Base-by-base conservation (phyloP, 805 yeast genomes). In the Candida patagonica region DNA sequence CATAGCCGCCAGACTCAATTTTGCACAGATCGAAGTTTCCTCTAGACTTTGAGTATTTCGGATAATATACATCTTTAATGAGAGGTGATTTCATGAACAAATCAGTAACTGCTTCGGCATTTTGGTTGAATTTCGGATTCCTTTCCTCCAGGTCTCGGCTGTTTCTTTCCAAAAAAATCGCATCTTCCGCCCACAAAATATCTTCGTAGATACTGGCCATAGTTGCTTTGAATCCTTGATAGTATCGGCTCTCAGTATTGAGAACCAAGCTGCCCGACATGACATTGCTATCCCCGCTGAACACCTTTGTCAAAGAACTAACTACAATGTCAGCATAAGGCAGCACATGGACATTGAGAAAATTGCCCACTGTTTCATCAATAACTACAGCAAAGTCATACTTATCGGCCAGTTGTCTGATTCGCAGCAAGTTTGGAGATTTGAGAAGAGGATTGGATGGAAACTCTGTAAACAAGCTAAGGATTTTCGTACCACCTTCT, bases 351-450 rank as follows among this genome's bases (percentile, higher is more conserved):
- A 87, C 72, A 60, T 92, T 92, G 45, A 82, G 69, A 54, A 86
- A 80, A 53, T 92, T 92, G 12, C 96, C 96, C 17, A 88, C 82
- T 1, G 97, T 92, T 56, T 92, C 98, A 62, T 92, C 98, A 29
- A 92, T 80, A 13, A 84, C 83, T 25, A 92, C 76, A 12, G 78
- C 78, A 61, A 92, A 92, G 2, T 72, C 70, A 62, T 71, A 83
- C 49, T 78, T 67, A 44, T 74, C 74, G 3, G 94, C 77, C 40
- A 92, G 67, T 40, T 68, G 56, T 41, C 80, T 71, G 43, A 87
- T 72, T 50, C 77, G 72, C 30, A 57, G 57, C 53, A 92, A 63
- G 56, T 94, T 75, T 1, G 96, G 95, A 33, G 95, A 81, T 54
- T 77, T 81, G 46, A 94, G 66, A 44, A 88, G 65, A n/a, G 97